These are phyloP conservation scores for Aspergillus spinulosporus DNA, from an alignment of 2,329 filamentous ascomycete species.

Conservation along the genomic window DNA sequence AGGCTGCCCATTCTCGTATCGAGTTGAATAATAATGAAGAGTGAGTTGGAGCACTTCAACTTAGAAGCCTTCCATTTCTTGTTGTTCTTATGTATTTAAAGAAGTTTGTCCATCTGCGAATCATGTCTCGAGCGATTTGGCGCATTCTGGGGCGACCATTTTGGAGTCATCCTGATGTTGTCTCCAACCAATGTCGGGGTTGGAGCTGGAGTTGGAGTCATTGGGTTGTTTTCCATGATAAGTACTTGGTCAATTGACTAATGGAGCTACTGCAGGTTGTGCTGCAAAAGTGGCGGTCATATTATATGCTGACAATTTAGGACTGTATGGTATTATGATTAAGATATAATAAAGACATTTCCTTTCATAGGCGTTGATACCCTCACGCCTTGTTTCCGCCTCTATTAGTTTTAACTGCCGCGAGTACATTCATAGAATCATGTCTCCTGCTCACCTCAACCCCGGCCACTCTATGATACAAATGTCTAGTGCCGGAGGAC, in stretches of 20 bases:
- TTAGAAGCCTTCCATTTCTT: background rate
- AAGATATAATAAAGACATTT: too few relatives aligned
- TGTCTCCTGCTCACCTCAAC: background rate
- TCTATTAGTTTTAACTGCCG: background rate
- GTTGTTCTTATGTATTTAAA: background rate
- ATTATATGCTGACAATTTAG: too few relatives aligned
- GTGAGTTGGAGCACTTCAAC: background rate
- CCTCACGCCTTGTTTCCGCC: background rate
- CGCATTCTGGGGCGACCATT: background rate
- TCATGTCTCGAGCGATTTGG: background rate
- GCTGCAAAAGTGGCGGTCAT: background rate
- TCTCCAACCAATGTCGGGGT: too few relatives aligned
- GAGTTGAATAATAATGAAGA: background rate
- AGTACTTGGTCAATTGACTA: background rate
- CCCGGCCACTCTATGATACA: conserved; percentile 8
- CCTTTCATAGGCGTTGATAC: too few relatives aligned
- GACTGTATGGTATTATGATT: too few relatives aligned
- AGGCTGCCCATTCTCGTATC: conserved; percentile 22
- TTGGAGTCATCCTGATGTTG: background rate
- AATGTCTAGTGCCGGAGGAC: background rate
- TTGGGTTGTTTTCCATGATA: background rate
- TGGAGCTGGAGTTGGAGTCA: background rate
- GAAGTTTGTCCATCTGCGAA: too few relatives aligned
- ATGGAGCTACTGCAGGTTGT: background rate
- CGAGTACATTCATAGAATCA: background rate